phyloP scores from a whole-genome alignment of 2,329 filamentous ascomycete genomes.

The Laburnicola sp. region DNA sequence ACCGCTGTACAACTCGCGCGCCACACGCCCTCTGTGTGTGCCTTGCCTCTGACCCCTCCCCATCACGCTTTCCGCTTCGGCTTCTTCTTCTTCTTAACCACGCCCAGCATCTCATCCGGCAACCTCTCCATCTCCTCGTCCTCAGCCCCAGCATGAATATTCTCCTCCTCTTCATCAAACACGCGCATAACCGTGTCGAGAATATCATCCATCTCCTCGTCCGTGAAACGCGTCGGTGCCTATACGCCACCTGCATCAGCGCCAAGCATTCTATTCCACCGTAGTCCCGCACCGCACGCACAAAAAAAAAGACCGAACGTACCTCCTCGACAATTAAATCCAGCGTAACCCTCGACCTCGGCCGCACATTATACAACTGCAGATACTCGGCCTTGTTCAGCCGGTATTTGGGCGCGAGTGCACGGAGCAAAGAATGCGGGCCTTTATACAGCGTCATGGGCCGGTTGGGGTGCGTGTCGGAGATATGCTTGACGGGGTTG shows the following conservation, averaged over 20 bases:
- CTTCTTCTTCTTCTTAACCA: conserved; percentile 28
- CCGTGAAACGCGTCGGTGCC: conserved; percentile 35
- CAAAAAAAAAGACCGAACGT: conserved; percentile 5
- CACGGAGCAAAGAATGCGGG: conserved; percentile 36
- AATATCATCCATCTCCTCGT: conserved; percentile 35
- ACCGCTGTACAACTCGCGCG: background rate
- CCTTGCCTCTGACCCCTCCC: conserved; percentile 6
- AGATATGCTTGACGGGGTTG: conserved; percentile 14
- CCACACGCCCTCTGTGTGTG: background rate
- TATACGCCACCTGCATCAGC: conserved; percentile 6
- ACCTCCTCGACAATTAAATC: conserved; percentile 44
- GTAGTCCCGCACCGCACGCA: background rate
- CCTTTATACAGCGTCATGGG: conserved; percentile 43
- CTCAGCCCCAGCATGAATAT: conserved; percentile 35
- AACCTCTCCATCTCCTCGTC: conserved; percentile 32
- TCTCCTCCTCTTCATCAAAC: conserved; percentile 37
- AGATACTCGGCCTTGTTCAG: conserved; percentile 46
- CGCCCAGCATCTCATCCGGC: conserved; percentile 34
- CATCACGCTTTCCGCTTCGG: conserved; percentile 13
- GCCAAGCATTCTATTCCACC: background rate
- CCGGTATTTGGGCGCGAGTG: conserved; percentile 32
- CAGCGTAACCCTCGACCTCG: conserved; percentile 35
- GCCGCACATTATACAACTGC: conserved; percentile 43
- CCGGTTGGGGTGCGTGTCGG: conserved; percentile 23
- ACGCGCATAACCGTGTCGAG: conserved; percentile 29